Evolutionary conservation across 495 filamentous ascomycete species (phyloP).

Genomic region (Halenospora varia): DNA sequence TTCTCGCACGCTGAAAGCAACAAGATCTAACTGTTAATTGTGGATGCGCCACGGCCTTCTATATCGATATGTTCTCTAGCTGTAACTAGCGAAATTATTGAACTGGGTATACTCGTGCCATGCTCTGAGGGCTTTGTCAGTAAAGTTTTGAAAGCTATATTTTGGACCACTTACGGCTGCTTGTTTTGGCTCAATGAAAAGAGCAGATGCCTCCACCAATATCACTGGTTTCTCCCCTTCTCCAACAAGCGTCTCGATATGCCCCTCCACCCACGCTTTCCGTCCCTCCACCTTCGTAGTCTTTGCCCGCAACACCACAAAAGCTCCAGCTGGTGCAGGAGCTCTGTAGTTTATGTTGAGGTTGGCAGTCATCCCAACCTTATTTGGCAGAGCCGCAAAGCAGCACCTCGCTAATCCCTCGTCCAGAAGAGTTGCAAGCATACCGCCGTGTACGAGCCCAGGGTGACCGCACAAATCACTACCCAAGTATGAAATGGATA

Average conservation of each 20-base stretch:
- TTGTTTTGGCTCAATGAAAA: conserved; percentile 87
- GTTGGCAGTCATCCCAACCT: conserved; percentile 86
- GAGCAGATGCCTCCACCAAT: conserved; percentile 72
- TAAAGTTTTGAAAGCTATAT: not conserved
- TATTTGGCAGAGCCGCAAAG: conserved; percentile 84
- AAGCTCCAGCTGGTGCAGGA: conserved; percentile 72
- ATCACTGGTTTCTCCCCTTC: conserved; percentile 57
- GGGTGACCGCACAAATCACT: conserved; percentile 83
- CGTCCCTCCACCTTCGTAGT: conserved; percentile 88
- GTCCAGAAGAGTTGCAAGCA: conserved; percentile 88
- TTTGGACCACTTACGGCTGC: conserved; percentile 41
- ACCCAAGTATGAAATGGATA: conserved; percentile 78
- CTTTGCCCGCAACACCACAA: conserved; percentile 72
- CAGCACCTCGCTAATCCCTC: conserved; percentile 89
- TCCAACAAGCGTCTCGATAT: conserved; percentile 75
- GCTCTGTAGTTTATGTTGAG: conserved; percentile 84
- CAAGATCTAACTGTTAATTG: not conserved
- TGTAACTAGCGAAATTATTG: not conserved
- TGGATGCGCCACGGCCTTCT: not conserved
- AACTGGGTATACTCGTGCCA: conserved; percentile 24
- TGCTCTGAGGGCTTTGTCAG: conserved; percentile 14
- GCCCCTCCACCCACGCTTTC: conserved; percentile 94
- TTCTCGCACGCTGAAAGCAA: not conserved
- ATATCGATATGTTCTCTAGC: not conserved
- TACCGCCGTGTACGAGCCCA: conserved; percentile 86